phyloP scores from a whole-genome alignment of 2,329 filamentous ascomycete species.

The Phoma sp. region DNA sequence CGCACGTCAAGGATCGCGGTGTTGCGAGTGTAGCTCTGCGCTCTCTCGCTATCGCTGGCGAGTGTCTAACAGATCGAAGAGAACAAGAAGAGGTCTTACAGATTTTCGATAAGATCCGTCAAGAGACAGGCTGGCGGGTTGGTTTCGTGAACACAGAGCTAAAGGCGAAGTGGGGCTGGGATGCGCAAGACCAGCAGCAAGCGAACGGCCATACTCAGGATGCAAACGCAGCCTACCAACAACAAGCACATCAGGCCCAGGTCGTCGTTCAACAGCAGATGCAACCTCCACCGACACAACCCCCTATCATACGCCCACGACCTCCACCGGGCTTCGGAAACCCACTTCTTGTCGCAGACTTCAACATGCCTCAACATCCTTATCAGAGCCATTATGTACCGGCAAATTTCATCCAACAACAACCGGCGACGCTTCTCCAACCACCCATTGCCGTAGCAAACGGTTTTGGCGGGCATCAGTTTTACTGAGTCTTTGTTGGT shows the following conservation, averaged over 20 bases:
- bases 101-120: constrained; percentile 77
- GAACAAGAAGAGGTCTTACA: constrained; percentile 83
- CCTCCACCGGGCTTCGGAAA: constrained; percentile 67
- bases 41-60: constrained; percentile 78
- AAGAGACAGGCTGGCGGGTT: constrained; percentile 80
- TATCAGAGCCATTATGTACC: constrained; percentile 83
- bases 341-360: constrained; percentile 76
- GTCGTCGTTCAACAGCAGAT: constrained; percentile 15
- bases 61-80: constrained; percentile 70
- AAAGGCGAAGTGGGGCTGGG: constrained; percentile 80
- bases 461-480: constrained; percentile 30
- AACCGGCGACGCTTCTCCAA: constrained; percentile 29
- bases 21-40: constrained; percentile 81
- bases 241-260: constrained; percentile 26
- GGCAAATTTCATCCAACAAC: constrained; percentile 61
- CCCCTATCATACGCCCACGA: constrained; percentile 25
- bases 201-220: constrained; percentile 24
- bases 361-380: constrained; percentile 78
- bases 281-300: constrained; percentile 23
- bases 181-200: constrained; percentile 48
- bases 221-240: constrained; percentile 33
- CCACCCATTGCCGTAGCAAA: constrained; percentile 29
- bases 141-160: constrained; percentile 76
- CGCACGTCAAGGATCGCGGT: constrained; percentile 81
- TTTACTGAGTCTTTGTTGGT: constrained; percentile 20